A percentile compares a stretch with the other conserved stretches of the same genome.
Conservation (phyloP, 2,329 filamentous ascomycete genomes). For the Trichoderma sp. region DNA sequence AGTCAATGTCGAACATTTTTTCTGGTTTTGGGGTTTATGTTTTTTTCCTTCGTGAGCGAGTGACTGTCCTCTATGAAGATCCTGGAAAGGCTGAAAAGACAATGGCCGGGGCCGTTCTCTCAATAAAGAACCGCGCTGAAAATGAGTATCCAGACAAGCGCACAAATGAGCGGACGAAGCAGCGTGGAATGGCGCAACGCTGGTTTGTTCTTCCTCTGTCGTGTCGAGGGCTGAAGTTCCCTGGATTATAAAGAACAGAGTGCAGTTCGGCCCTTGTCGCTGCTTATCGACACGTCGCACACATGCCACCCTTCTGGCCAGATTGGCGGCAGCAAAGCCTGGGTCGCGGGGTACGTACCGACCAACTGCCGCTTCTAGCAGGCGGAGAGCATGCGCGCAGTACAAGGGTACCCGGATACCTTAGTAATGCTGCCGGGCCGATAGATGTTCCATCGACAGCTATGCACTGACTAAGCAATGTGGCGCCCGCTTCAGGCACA, state of each 20-base stretch:
- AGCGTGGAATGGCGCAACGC: not conserved
- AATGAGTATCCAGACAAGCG: not conserved
- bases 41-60: not conserved
- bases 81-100: not conserved
- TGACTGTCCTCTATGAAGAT: not conserved
- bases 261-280: not conserved
- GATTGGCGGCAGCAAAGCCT: conserved; percentile 25
- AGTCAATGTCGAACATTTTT: conserved; percentile 63
- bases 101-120: not conserved
- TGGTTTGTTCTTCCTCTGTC: not conserved
- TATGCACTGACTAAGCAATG: not conserved
- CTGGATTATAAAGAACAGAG: conserved; percentile 12
- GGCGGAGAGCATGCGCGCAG: not conserved
- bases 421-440: not conserved
- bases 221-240: not conserved
- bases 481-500: conserved; percentile 29
- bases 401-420: not conserved
- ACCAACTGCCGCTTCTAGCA: conserved; percentile 12
- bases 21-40: not conserved
- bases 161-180: conserved; percentile 7
- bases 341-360: conserved; percentile 16
- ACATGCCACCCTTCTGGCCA: conserved; percentile 28
- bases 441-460: not conserved
- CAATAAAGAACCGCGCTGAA: not conserved
- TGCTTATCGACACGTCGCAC: conserved; percentile 23